Percentiles rank a stretch among this genome's conserved stretches.
These are phyloP conservation scores for Gastrodia elata DNA, from an alignment of 106 monocot species.

Conservation along the genomic window DNA sequence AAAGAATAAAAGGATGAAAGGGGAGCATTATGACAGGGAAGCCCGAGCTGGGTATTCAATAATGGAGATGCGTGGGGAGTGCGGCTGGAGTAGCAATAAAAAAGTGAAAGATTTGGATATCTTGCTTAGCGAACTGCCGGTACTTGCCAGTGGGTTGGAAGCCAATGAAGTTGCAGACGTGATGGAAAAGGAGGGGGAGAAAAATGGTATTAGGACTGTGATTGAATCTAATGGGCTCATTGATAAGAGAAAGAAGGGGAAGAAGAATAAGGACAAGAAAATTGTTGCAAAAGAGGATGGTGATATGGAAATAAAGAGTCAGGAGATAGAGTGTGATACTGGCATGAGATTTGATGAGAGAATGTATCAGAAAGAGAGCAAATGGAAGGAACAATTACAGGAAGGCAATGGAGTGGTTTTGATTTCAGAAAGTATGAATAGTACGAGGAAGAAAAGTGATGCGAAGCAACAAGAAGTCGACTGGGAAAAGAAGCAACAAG, in stretches of 20 bases:
- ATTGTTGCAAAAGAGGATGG: background rate
- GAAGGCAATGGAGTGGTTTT: background rate
- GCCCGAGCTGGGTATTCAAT: background rate
- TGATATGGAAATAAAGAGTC: background rate
- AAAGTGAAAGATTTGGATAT: background rate
- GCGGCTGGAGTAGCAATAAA: background rate
- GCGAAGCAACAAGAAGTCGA: background rate
- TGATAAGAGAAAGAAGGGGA: background rate
- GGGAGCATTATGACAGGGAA: background rate
- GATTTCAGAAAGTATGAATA: too few relatives aligned
- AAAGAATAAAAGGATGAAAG: background rate
- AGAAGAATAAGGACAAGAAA: background rate
- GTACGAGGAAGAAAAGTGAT: constrained; percentile 1
- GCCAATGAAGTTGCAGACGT: background rate
- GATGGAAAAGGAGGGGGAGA: constrained; percentile 4
- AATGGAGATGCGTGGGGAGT: background rate
- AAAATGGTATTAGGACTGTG: background rate
- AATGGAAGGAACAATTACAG: background rate
- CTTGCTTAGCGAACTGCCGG: too few relatives aligned
- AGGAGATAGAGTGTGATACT: background rate
- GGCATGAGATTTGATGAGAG: background rate
- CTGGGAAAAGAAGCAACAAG: background rate
- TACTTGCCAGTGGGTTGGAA: background rate
- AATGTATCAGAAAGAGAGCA: background rate
- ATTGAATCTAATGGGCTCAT: background rate